Conservation (phyloP, 305 asterid species). For the Fraxinus platypoda region DNA sequence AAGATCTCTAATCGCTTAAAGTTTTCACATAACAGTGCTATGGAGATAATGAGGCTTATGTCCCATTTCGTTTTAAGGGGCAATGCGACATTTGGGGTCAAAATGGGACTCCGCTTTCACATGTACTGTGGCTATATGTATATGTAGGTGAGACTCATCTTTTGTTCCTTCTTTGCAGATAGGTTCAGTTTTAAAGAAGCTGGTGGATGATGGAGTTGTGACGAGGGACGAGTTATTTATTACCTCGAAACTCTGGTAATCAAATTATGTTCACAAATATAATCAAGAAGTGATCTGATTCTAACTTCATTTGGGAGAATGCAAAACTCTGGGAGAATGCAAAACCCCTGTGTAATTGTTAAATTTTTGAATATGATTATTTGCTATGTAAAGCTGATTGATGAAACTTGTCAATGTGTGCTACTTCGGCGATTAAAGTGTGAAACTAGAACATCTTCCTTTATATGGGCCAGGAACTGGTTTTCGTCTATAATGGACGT, state of each 20-base stretch:
- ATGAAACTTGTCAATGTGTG: not conserved
- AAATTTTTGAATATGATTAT: not conserved
- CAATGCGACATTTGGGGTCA: not conserved
- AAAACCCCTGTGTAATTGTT: not conserved
- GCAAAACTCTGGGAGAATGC: not conserved
- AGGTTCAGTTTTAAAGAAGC: conserved; percentile 67
- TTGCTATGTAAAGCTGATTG: conserved; percentile 7
- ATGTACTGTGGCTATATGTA: not conserved
- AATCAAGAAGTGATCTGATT: not conserved
- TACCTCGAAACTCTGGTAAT: conserved; percentile 87
- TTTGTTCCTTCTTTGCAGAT: conserved; percentile 38
- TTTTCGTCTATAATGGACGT: not conserved
- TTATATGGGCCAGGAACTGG: not conserved
- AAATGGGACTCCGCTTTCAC: not conserved
- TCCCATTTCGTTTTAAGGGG: not conserved
- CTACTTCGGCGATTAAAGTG: not conserved
- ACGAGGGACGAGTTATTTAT: conserved; percentile 78
- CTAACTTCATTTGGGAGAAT: not conserved
- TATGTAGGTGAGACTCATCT: not conserved
- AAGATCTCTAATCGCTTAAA: not conserved
- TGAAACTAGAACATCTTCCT: not conserved
- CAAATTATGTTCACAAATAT: not conserved
- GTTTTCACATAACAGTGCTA: not conserved
- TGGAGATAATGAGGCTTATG: not conserved
- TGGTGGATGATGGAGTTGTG: conserved; percentile 68